These are phyloP conservation scores for Xerocomus potaroensis DNA, from an alignment of 768 basidiomycete species.

Conservation along the genomic window DNA sequence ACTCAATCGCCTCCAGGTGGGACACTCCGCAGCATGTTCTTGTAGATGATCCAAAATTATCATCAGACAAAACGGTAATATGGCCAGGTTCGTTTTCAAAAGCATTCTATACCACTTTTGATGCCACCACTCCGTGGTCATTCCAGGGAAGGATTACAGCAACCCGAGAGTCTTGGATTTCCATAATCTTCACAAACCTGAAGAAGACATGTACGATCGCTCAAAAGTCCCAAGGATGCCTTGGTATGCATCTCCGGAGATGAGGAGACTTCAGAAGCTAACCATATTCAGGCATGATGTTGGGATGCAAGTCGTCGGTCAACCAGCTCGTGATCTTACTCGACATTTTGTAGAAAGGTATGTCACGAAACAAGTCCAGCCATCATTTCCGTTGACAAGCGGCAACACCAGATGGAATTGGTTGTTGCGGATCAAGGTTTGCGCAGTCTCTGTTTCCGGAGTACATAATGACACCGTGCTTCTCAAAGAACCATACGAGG, in stretches of 20 bases:
- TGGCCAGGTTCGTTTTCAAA: constrained; percentile 69
- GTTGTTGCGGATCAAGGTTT: constrained; percentile 86
- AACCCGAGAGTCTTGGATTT: constrained; percentile 89
- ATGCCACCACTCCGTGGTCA: background rate
- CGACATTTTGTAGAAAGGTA: constrained; percentile 93
- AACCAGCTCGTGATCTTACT: constrained; percentile 90
- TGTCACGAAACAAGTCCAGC: constrained; percentile 5
- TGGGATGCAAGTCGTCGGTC: constrained; percentile 91
- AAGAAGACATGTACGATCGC: constrained; percentile 95
- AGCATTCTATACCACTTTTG: background rate
- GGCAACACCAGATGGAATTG: constrained; percentile 75
- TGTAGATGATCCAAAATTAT: constrained; percentile 73
- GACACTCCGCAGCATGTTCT: constrained; percentile 94
- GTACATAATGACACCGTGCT: background rate
- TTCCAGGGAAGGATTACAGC: constrained; percentile 87
- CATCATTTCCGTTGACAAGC: constrained; percentile 2
- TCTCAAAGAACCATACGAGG: constrained; percentile 77
- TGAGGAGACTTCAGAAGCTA: background rate
- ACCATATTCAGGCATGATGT: constrained; percentile 81
- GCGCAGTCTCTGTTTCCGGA: constrained; percentile 8
- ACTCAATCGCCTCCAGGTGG: constrained; percentile 53
- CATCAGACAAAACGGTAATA: constrained; percentile 59
- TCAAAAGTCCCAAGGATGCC: constrained; percentile 90
- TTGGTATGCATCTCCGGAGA: constrained; percentile 52
- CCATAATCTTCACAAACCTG: constrained; percentile 78